Evolutionary conservation across 257 asterid species (phyloP).

Genomic region (Nicotiana undulata): DNA sequence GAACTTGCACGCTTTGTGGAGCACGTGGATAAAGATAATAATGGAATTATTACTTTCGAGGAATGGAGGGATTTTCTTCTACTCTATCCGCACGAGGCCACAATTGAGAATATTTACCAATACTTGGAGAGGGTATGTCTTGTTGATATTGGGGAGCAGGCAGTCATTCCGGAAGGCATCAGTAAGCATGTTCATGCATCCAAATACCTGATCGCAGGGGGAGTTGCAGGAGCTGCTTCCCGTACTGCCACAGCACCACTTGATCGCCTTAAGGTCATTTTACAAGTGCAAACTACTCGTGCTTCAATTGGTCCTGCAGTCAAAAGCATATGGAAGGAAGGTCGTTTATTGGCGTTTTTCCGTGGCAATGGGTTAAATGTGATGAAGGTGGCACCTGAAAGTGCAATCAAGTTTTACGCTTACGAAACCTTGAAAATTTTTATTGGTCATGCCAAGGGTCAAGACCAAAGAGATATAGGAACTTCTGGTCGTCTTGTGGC

Average conservation of each 20-base stretch:
- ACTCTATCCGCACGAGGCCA: constrained; percentile 93
- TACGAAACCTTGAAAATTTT: constrained; percentile 67
- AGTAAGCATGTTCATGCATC: constrained; percentile 85
- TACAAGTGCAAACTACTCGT: constrained; percentile 84
- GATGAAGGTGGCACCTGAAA: constrained; percentile 95
- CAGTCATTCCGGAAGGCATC: constrained; percentile 96
- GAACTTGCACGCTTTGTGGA: constrained; percentile 97
- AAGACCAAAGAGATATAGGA: constrained; percentile 51
- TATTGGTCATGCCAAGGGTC: constrained; percentile 45
- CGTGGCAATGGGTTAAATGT: constrained; percentile 93
- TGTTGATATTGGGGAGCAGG: constrained; percentile 95
- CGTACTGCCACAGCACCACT: constrained; percentile 98
- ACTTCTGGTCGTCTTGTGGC: constrained; percentile 67
- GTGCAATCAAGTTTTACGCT: constrained; percentile 90
- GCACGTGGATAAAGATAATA: constrained; percentile 91
- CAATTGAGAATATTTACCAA: constrained; percentile 85
- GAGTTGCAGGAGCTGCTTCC: constrained; percentile 96
- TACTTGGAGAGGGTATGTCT: constrained; percentile 93
- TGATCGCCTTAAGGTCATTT: constrained; percentile 80
- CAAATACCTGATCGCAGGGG: constrained; percentile 90
- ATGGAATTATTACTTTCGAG: constrained; percentile 92
- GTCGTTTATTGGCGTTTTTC: constrained; percentile 67
- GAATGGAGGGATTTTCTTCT: constrained; percentile 98
- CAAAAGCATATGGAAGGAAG: constrained; percentile 65
- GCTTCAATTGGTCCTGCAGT: constrained; percentile 70